Evolutionary conservation across 108 stramenopile genomes (phyloP), one percentile per base, ranked within the genome.

Genomic region (Cyclostephanos tholiformis): DNA sequence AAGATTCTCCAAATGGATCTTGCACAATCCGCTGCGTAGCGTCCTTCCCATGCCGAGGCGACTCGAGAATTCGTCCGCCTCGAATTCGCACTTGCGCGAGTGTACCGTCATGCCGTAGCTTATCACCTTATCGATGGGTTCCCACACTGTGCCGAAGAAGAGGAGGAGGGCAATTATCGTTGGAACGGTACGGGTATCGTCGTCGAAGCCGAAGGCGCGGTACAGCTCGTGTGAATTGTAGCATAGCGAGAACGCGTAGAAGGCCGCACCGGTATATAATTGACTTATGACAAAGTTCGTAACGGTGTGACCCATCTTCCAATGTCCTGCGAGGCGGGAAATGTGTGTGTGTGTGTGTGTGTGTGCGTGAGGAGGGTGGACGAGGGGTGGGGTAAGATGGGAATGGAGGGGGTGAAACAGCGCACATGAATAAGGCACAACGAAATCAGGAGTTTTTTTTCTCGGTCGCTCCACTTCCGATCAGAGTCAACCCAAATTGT

Each of bases 301-400:
- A 25, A 98, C 44, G 14, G 97, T 98, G 85, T 99, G 99, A n/a
- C 96, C 94, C 70, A 96, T 85, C 74, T 93, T 90, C 99, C 99
- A 99, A 75, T 99, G 99, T 22, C 99, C 97, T n/a, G 95, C 82
- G 9, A 8, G 41, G 4, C 11, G 41, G 41, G 12, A 12, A 6
- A 6, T 6, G 36, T 4, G 36, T 6, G 36, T 4, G 36, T 6
- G 36, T 36, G 36, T 6, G 36, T 36, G 6, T 6, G 4, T 4
- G 36, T 36, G 6, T 6, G 36, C 4, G 36, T 4, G 41, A 12
- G 41, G 9, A 12, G 41, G 41, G 41, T 8, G 41, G 41, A 35
- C 14, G 26, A 35, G 22, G 12, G 39, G 10, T 10, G 6, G 22
- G 6, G 10, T 3, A 63, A 63, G 29, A 10, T 1, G 41, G 41